Conservation (phyloP, 2,329 filamentous ascomycete genomes). For the Periconia sp. region DNA sequence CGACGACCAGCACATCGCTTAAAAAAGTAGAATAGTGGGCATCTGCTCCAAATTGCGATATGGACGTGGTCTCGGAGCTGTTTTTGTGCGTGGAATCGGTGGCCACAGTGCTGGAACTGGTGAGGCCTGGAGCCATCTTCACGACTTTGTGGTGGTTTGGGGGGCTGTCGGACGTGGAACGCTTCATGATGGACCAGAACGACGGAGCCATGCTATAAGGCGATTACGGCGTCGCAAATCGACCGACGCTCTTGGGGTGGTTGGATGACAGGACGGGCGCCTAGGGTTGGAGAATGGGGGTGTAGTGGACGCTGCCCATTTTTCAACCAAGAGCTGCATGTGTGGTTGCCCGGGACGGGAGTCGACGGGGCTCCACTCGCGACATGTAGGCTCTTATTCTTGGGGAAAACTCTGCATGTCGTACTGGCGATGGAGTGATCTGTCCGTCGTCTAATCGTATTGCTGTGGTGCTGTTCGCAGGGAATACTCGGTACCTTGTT, state of each 20-base stretch:
- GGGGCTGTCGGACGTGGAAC: slow-evolving; percentile 25
- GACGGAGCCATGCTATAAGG: slow-evolving; percentile 36
- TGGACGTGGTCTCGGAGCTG: slow-evolving; percentile 16
- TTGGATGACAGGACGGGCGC: slow-evolving; percentile 2
- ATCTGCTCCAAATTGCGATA: slow-evolving; percentile 16
- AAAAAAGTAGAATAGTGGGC: slow-evolving; percentile 32
- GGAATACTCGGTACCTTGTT: too few species aligned
- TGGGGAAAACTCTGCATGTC: neutral
- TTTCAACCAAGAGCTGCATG: neutral
- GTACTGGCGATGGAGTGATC: neutral
- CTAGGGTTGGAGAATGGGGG: slow-evolving; percentile 34
- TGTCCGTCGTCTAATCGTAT: too few species aligned
- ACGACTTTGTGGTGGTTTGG: slow-evolving; percentile 26
- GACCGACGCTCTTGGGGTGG: slow-evolving; percentile 2
- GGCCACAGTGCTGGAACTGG: slow-evolving; percentile 1
- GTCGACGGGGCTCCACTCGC: neutral
- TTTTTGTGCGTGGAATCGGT: slow-evolving; percentile 29
- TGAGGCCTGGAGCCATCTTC: slow-evolving; percentile 38
- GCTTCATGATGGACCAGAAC: slow-evolving; percentile 40
- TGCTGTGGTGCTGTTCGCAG: too few species aligned
- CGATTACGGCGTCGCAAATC: neutral
- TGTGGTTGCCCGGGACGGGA: neutral
- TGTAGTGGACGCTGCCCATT: slow-evolving; percentile 15
- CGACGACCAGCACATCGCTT: slow-evolving; percentile 45
- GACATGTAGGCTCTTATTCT: neutral